Evolutionary conservation across 805 yeast species (phyloP).

Genomic region (Sungouiozyma ichnusensis): DNA sequence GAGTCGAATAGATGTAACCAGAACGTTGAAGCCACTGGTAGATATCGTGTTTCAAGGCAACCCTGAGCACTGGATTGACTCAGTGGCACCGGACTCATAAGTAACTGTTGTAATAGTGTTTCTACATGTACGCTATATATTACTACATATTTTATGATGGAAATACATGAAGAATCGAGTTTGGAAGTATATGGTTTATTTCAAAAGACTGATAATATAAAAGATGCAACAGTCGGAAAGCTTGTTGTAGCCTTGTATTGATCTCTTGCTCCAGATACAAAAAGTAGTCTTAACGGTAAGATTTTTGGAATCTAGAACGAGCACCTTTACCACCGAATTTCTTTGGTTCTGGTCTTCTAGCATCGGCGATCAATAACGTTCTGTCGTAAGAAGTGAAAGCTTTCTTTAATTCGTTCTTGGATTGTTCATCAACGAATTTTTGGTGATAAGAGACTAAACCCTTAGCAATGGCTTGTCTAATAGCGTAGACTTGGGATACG

Average conservation of each 20-base stretch:
- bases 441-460: constrained; percentile 99
- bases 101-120: neutral
- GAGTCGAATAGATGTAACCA: neutral
- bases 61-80: no score
- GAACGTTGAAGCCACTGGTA: no score
- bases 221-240: no score
- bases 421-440: constrained; percentile 98
- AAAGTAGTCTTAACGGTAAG: constrained; percentile 77
- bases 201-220: neutral
- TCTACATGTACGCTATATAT: neutral
- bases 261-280: neutral
- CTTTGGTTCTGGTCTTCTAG: constrained; percentile 99
- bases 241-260: neutral
- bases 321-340: constrained; percentile 99
- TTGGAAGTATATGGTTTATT: neutral
- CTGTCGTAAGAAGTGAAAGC: constrained; percentile 96
- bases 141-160: neutral
- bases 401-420: constrained; percentile 98
- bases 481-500: constrained; percentile 99
- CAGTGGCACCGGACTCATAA: no score
- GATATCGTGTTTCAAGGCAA: no score
- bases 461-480: constrained; percentile 99
- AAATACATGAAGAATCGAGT: neutral
- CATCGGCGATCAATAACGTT: constrained; percentile 97
- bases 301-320: constrained; percentile 99